These are phyloP conservation scores for Aquanectria penicillioides DNA, from an alignment of 2,329 filamentous ascomycete genomes.

Conservation along the genomic window DNA sequence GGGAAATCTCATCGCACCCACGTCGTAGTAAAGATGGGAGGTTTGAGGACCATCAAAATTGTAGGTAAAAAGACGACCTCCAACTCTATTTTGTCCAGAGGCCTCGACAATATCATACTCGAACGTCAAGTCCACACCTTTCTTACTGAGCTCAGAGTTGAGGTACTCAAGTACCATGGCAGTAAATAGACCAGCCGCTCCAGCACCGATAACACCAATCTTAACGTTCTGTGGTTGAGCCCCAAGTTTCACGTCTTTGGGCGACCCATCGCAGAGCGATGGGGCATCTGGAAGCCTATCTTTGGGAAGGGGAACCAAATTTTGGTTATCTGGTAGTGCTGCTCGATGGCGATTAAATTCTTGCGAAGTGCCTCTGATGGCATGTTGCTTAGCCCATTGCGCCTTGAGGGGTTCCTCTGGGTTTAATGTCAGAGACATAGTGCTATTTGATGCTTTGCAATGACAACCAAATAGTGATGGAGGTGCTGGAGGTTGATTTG, in stretches of 20 bases:
- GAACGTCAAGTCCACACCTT: conserved; percentile 34
- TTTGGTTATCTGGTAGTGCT: no score
- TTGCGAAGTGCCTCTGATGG: not conserved
- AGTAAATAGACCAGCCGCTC: conserved; percentile 49
- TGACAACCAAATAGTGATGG: no score
- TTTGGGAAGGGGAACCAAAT: not conserved
- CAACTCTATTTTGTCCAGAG: conserved; percentile 40
- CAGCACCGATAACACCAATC: conserved; percentile 51
- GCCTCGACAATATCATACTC: conserved; percentile 52
- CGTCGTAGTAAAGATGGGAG: conserved; percentile 45
- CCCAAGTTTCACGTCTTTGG: not conserved
- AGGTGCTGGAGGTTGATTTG: no score
- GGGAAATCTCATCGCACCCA: conserved; percentile 54
- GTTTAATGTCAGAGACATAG: not conserved
- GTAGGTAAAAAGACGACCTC: conserved; percentile 51
- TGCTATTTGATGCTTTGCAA: not conserved
- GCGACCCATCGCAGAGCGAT: not conserved
- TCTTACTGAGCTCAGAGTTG: conserved; percentile 22
- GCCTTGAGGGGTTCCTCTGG: not conserved
- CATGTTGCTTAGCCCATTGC: not conserved
- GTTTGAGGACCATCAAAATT: conserved; percentile 35
- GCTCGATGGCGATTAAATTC: not conserved
- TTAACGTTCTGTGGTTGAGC: conserved; percentile 26
- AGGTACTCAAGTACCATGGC: conserved; percentile 47
- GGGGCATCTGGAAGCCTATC: not conserved